Evolutionary conservation across 805 yeast genomes (phyloP), one percentile per base, ranked within the genome.

Genomic region (Saturnispora saitoi): DNA sequence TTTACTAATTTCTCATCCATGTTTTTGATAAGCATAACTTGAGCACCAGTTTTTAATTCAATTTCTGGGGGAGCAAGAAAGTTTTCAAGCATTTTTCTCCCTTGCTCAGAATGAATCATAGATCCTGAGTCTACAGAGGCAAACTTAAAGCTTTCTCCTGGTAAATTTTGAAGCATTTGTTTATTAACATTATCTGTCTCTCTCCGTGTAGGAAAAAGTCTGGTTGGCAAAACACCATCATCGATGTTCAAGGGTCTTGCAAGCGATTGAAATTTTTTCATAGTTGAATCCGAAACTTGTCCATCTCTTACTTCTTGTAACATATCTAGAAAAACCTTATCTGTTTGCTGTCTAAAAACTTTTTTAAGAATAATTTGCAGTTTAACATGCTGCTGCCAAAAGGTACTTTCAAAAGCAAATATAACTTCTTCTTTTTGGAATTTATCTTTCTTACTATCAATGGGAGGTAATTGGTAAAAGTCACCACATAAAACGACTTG

Each of bases 391-490:
- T 69, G 65, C 50, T 70, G 70, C 95, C 95, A 86, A 3, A 81
- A 67, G 2, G 63, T 56, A 28, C 81, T 71, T 53, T 84, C 84
- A 65, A 86, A 86, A 6, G 90, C 82, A 66, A 81, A 85, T 44
- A 57, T 55, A 2, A 69, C 62, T 8, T 56, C 56, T 1, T 50
- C 48, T 4, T 64, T 68, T 17, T 62, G 71, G 22, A 39, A 39
- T 22, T 43, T 43, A 32, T 40, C 48, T n/a, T 39, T 46, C 22
- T 40, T 46, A 12, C 43, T 26, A 39, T 46, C 48, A 7, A 82
- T 87, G 0, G 95, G 95, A 0, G 95, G 95, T 40, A 86, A 64
- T 59, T 86, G 95, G 61, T 77, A 85, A 60, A 86, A 86, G 62
- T 86, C 95, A 6, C 95, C 95, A 67, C 87, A 81, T 14, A 81